Evolutionary conservation across 495 filamentous ascomycete genomes (phyloP).

Genomic region (Podospora fimiseda): DNA sequence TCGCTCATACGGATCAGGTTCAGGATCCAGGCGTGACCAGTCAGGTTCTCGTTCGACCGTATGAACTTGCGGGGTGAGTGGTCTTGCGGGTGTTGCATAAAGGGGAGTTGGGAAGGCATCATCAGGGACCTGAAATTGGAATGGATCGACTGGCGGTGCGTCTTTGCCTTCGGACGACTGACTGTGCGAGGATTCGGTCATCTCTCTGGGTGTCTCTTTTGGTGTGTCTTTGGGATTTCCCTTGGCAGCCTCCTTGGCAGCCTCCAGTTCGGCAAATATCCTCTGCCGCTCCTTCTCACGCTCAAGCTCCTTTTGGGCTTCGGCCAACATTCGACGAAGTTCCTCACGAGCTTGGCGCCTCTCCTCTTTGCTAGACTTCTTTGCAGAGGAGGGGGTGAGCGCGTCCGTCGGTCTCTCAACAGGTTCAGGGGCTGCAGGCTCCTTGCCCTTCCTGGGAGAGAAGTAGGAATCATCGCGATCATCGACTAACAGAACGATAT

Average conservation of each 20-base stretch:
- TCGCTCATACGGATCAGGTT: constrained; percentile 17
- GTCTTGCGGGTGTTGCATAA: constrained; percentile 27
- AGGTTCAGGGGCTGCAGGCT: neutral
- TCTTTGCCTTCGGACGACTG: constrained; percentile 16
- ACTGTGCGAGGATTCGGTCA: neutral
- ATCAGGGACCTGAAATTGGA: constrained; percentile 44
- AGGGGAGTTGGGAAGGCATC: constrained; percentile 41
- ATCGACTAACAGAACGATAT: neutral
- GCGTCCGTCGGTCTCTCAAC: neutral
- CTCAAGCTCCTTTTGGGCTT: constrained; percentile 24
- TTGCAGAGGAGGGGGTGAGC: neutral
- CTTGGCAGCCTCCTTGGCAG: neutral
- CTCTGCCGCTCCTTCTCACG: constrained; percentile 20
- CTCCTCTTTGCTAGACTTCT: constrained; percentile 22
- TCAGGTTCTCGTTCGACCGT: constrained; percentile 43
- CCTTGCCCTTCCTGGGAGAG: neutral
- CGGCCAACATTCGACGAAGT: constrained; percentile 19
- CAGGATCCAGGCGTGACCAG: constrained; percentile 2
- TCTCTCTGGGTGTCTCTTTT: neutral
- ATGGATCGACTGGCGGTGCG: constrained; percentile 36
- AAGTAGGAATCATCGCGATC: neutral
- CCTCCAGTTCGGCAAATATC: constrained; percentile 12
- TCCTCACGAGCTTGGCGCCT: constrained; percentile 21
- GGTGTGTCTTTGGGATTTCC: neutral
- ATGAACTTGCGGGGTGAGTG: constrained; percentile 34